Evolutionary conservation across 805 yeast species (phyloP).

Genomic region (Kazachstania psychrophila): DNA sequence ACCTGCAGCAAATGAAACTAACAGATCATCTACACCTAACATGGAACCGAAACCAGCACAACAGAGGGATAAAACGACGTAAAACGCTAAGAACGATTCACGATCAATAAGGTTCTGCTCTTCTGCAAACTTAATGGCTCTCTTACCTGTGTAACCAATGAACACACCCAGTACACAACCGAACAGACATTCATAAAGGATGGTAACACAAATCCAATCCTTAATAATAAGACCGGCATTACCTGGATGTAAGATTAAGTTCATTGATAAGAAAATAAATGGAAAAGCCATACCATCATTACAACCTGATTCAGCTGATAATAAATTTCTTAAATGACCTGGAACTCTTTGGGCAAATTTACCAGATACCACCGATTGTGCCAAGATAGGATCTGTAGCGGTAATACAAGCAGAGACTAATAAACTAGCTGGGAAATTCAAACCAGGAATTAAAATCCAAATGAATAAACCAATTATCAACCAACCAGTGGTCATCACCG

Average conservation of each 20-base stretch:
- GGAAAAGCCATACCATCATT: constrained; percentile 97
- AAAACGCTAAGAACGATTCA: constrained; percentile 80
- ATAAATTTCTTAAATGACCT: constrained; percentile 76
- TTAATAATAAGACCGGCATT: constrained; percentile 59
- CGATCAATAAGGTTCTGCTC: constrained; percentile 62
- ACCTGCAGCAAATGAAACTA: constrained; percentile 88
- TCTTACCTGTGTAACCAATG: constrained; percentile 64
- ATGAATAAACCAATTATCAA: constrained; percentile 68
- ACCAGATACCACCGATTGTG: constrained; percentile 89
- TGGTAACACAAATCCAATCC: constrained; percentile 70
- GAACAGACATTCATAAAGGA: constrained; percentile 72
- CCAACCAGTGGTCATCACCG: constrained; percentile 92
- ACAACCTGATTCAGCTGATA: constrained; percentile 80
- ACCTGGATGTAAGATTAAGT: constrained; percentile 57
- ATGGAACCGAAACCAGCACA: constrained; percentile 87
- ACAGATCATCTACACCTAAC: constrained; percentile 79
- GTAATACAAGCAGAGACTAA: constrained; percentile 81
- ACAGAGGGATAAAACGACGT: constrained; percentile 68
- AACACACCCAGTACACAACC: constrained; percentile 68
- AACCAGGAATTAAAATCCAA: constrained; percentile 66
- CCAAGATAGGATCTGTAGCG: constrained; percentile 91
- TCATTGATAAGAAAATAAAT: constrained; percentile 62
- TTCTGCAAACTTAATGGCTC: constrained; percentile 68
- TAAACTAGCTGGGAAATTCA: constrained; percentile 62
- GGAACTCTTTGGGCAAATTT: constrained; percentile 86